Evolutionary conservation across 257 asterid species (phyloP), one percentile per base, ranked within the genome.

Genomic region (Nicotiana obtusifolia): DNA sequence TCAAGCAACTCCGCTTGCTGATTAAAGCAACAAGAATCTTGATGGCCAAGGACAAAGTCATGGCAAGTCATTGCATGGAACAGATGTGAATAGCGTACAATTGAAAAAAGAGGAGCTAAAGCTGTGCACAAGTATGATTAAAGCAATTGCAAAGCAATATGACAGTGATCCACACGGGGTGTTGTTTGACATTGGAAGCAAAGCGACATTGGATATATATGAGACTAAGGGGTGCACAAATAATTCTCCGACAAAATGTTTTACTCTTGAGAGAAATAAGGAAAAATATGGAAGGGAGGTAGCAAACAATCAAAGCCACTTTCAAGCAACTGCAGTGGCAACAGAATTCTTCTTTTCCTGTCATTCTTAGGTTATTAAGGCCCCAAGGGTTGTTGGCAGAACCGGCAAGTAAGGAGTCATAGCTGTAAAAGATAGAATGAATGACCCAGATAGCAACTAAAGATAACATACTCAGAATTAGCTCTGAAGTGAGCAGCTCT

Each of bases 401-500:
- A 73, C 37, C 22, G 24, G 62, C 14, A 24, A n/a, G 78, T 73
- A 4, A 57, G 15, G 62, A 73, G 24, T 73, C 79, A 24, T 24
- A 73, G 62, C 16, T 22, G 24, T 73, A 73, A 24, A 73, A 47
- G 79, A 73, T 47, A 49, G 78, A 41, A 73, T 49, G 62, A 15
- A 4, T 49, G 41, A 73, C 22, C 10, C 44, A 49, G 16, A 13
- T 49, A 73, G 62, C 41, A 73, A 44, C 10, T 81, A 75, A 71
- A 85, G 84, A 47, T 76, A 41, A 80, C 92, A 64, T 91, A 96
- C 99, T 88, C 92, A 2, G 97, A 82, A 86, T 94, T 93, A 60
- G 92, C 91, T 76, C 75, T 85, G 86, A 96, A 86, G 84, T 94
- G 90, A 84, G 88, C 92, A 81, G 98, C 93, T 88, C 97, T 89